phyloP scores from a whole-genome alignment of 2,329 filamentous ascomycete genomes.

The Phialocephala sp. region DNA sequence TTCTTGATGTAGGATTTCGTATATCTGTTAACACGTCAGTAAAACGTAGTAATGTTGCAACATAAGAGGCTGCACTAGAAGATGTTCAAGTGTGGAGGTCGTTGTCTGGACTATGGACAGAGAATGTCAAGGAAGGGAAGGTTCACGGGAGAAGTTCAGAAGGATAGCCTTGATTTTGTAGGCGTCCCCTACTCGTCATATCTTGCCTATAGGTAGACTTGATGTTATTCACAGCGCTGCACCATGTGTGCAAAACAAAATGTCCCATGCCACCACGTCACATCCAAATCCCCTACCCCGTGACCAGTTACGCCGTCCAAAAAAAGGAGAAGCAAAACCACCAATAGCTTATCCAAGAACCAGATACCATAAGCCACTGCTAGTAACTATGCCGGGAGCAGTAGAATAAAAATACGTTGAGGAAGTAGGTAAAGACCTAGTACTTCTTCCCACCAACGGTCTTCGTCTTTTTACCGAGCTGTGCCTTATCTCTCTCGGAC shows the following conservation, averaged over 20 bases:
- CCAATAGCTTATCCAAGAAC: too few relatives aligned
- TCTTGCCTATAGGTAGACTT: background rate
- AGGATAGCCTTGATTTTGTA: background rate
- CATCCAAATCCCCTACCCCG: background rate
- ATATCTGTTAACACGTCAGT: too few relatives aligned
- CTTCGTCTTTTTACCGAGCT: background rate
- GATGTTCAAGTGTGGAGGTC: background rate
- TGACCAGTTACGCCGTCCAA: background rate
- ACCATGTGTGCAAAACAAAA: background rate
- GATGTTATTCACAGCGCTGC: background rate
- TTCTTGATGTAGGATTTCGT: too few relatives aligned
- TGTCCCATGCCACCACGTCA: background rate
- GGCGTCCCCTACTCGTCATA: background rate
- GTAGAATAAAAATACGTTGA: too few relatives aligned
- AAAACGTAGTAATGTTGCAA: background rate
- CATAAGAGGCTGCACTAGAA: background rate
- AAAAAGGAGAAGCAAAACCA: too few relatives aligned
- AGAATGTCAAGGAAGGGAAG: background rate
- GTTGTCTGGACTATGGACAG: background rate
- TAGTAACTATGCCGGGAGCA: too few relatives aligned
- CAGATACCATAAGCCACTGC: too few relatives aligned
- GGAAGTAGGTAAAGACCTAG: too few relatives aligned
- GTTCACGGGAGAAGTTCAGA: background rate
- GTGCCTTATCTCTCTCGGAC: conserved; percentile 2
- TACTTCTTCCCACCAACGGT: background rate